Evolutionary conservation across 306 rosid species (phyloP), one percentile per base, ranked within the genome.

Genomic region (Trifolium repens): DNA sequence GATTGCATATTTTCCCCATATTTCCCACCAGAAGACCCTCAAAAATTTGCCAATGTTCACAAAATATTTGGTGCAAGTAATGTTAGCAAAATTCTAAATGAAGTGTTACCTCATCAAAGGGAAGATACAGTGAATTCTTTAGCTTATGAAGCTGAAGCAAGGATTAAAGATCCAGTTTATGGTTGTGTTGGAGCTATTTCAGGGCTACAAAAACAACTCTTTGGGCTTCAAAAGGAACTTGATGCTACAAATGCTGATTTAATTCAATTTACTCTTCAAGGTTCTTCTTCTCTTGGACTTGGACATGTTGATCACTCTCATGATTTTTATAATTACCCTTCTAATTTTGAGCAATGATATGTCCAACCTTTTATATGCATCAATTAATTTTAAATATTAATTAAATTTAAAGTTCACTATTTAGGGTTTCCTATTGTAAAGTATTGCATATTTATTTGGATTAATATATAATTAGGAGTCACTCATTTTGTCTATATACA

Each of bases 21-120:
- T 72, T 93, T 93, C 54, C 97, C 98, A 5, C 88, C 96, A 7
- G 96, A 91, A 62, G 97, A 91, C 85, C 96, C 97, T 0, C 90
- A 87, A 9, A 93, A 93, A 55, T 93, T 93, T 59, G 92, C 89
- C 1, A 91, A 88, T 24, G 98, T 93, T 13, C 98, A 93, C 89
- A 93, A 91, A 72, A 87, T 91, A 26, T 93, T 93, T 67, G 98
- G 98, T 3, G 98, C 61, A 55, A 55, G 61, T 30, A 55, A 55
- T 55, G 61, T 55, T 19, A 55, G 61, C 12, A 55, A 55, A 9
- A 9, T 55, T 55, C 61, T 55, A 10, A 55, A 9, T 55, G 61
- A 55, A 55, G 61, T 55, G 0, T 17, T 9, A 19, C 32, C 30
- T 22, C 32, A 55, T 19, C 61, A 55, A 55, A 55, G 61, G 2